These are phyloP conservation scores for Blumeria graminis DNA, from an alignment of 2,329 filamentous ascomycete species.

Conservation along the genomic window DNA sequence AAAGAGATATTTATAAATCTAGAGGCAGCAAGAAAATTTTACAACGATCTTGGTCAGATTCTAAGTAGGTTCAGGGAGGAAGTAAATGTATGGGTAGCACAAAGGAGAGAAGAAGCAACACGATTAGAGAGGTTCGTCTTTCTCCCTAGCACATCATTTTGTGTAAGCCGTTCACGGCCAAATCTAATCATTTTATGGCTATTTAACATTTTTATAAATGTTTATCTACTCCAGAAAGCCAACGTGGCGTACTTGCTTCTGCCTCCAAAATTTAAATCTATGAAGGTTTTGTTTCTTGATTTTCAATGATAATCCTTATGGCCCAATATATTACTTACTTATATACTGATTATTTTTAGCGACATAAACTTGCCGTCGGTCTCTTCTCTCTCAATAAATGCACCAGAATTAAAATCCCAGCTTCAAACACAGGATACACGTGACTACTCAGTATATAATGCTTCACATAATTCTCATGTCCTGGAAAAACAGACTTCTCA, in stretches of 20 bases:
- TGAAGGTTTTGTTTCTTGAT: not conserved
- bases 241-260: not conserved
- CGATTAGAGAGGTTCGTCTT: conserved; percentile 45
- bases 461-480: no score
- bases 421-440: no score
- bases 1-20: conserved; percentile 86
- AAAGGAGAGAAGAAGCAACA: conserved; percentile 58
- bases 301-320: no score
- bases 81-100: conserved; percentile 51
- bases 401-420: no score
- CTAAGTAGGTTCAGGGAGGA: conserved; percentile 69
- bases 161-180: not conserved
- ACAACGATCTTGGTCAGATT: conserved; percentile 82
- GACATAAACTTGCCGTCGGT: conserved; percentile 3
- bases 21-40: conserved; percentile 82
- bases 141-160: not conserved
- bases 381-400: conserved; percentile 5
- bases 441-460: no score
- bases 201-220: not conserved
- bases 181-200: not conserved
- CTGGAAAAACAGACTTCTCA: no score
- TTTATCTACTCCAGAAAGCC: not conserved
- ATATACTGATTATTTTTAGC: conserved; percentile 3
- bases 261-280: not conserved
- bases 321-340: not conserved